Conservation (phyloP, 176 grass and related monocot species). For the Melocanna baccifera region DNA sequence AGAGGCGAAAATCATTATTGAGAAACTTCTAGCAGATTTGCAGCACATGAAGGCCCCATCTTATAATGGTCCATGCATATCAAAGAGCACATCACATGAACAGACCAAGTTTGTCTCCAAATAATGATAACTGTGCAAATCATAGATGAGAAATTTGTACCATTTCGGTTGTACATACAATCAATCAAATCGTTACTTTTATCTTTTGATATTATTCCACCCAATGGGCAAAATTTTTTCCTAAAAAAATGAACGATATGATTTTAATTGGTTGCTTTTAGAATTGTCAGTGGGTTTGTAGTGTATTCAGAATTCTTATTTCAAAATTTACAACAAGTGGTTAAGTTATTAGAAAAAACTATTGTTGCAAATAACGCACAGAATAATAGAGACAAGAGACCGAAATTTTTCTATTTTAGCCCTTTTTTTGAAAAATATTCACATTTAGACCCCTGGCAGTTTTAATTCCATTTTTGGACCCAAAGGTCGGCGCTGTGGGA, state of each 20-base stretch:
- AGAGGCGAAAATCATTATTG: neutral
- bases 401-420: too few relatives aligned
- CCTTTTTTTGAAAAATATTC: too few relatives aligned
- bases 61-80: neutral
- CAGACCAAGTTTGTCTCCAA: neutral
- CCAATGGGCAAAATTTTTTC: neutral
- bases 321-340: neutral
- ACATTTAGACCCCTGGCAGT: too few relatives aligned
- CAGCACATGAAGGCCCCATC: neutral
- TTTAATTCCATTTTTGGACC: too few relatives aligned
- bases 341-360: neutral
- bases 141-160: neutral
- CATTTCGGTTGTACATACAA: neutral
- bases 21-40: neutral
- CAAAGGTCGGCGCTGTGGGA: too few relatives aligned
- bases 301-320: neutral
- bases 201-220: neutral
- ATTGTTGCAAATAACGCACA: too few relatives aligned
- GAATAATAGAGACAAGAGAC: too few relatives aligned
- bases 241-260: neutral
- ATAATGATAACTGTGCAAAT: neutral
- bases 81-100: slow-evolving; percentile 6
- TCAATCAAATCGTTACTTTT: neutral
- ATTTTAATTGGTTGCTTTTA: neutral
- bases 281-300: neutral